Conservation (phyloP, 331 rosid species). For the Pyracantha coccinea region DNA sequence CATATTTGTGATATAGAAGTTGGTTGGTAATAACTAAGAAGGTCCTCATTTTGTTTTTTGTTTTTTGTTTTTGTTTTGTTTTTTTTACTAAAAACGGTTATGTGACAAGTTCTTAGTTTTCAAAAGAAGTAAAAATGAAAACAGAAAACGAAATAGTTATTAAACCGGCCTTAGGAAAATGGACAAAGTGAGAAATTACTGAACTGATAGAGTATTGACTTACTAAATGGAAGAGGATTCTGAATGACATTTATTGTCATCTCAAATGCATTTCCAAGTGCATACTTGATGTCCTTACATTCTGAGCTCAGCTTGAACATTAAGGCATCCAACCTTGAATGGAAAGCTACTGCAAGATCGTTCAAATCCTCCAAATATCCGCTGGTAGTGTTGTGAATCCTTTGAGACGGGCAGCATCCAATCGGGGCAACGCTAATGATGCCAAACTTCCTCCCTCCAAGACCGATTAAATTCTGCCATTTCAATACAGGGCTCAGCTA, state of each 20-base stretch:
- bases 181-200: no score
- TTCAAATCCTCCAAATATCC: constrained; percentile 26
- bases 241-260: constrained; percentile 17
- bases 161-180: no score
- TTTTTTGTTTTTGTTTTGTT: not conserved
- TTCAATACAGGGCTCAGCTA: not conserved
- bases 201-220: not conserved
- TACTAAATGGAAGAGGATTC: constrained; percentile 16
- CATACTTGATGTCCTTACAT: constrained; percentile 11
- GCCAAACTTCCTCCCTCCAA: constrained; percentile 25
- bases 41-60: no score
- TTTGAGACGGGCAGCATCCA: constrained; percentile 25
- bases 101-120: no score
- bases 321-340: not conserved
- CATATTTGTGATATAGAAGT: no score
- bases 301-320: constrained; percentile 11
- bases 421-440: constrained; percentile 15
- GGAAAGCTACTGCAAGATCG: constrained; percentile 12
- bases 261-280: constrained; percentile 22
- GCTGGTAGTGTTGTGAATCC: not conserved
- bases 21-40: no score
- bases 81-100: no score
- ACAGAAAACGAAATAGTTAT: no score
- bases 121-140: no score
- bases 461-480: constrained; percentile 16